Percentiles rank a stretch among this genome's conserved stretches.
Evolutionary conservation across 2,329 filamentous ascomycete species (phyloP).

Genomic region (Diaporthe aspalathi): DNA sequence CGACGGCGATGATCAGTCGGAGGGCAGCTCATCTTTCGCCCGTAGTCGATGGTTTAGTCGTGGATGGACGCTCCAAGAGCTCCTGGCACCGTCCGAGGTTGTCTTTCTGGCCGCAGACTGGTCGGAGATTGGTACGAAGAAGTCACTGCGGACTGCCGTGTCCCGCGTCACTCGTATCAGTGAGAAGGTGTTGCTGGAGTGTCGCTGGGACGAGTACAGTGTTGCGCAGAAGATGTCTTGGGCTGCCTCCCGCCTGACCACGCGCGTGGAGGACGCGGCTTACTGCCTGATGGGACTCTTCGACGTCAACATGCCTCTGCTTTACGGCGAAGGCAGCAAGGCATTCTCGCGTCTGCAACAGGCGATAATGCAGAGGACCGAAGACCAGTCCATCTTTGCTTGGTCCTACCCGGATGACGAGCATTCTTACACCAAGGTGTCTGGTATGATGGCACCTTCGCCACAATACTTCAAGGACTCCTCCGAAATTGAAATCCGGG

Average conservation of each 20-base stretch:
- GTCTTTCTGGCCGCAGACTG: conserved; percentile 42
- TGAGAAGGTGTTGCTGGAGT: conserved; percentile 39
- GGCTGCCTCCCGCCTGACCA: conserved; percentile 43
- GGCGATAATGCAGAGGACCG: conserved; percentile 44
- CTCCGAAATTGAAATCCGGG: background rate
- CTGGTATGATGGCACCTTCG: conserved; percentile 14
- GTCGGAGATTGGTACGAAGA: conserved; percentile 41
- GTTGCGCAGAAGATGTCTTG: conserved; percentile 46
- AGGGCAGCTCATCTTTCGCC: background rate
- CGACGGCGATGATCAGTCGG: background rate
- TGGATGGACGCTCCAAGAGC: conserved; percentile 39
- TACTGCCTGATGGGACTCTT: conserved; percentile 48
- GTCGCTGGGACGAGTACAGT: conserved; percentile 31
- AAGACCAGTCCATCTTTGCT: conserved; percentile 47
- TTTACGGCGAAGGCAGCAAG: conserved; percentile 46
- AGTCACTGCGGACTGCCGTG: conserved; percentile 42
- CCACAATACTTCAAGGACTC: background rate
- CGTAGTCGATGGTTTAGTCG: conserved; percentile 3
- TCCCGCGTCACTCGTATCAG: conserved; percentile 50
- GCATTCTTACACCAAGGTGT: background rate
- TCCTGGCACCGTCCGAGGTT: conserved; percentile 41
- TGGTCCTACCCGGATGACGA: conserved; percentile 39
- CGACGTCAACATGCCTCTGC: conserved; percentile 46
- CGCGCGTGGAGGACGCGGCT: conserved; percentile 43
- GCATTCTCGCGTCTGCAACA: conserved; percentile 45